Evolutionary conservation across 352 stramenopile species (phyloP), one percentile per base, ranked within the genome.

Genomic region (Phytopythium litorale): DNA sequence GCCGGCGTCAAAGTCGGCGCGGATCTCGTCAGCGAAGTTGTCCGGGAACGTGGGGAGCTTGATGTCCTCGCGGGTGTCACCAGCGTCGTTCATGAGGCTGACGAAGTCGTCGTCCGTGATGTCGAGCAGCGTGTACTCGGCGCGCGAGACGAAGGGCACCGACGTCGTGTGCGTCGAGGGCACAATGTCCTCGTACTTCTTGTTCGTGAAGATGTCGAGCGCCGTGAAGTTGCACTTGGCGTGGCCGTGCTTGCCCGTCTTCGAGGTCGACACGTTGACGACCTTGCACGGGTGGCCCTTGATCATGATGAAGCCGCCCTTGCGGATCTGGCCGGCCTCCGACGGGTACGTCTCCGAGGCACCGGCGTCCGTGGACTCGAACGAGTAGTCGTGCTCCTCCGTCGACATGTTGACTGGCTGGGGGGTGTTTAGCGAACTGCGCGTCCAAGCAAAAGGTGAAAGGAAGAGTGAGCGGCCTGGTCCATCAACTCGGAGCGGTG

Each of bases 191-290:
- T 99, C 97, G 66, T 97, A 92, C 94, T 99, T 99, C 89, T 99
- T 99, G 79, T 98, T 98, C 59, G 96, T 99, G 92, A 99, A 99
- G 81, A 99, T 99, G 86, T 99, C 97, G 38, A 97, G 87, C 63
- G 97, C 97, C 67, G 91, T 98, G 76, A 99, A 99, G 92, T 99
- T 99, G 73, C 96, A 99, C 91, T 99, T 99, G 71, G 98, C 98
- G 92, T 99, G 98, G 65, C 98, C 98, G 91, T 99, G 98, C 96
- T 99, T 99, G 85, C 98, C 98, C 63, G 98, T 99, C 97, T 99
- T 99, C 64, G 98, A 99, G 64, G 98, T 99, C 69, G 98, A 99
- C 67, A 99, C 97, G 73, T 78, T 96, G 58, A 96, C 89, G 48
- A 97, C 86, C 92, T 99, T 99, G 96, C 97, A 99, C 58, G 97